Evolutionary conservation across 768 basidiomycete species (phyloP).

Genomic region (Pleurotus platypus): DNA sequence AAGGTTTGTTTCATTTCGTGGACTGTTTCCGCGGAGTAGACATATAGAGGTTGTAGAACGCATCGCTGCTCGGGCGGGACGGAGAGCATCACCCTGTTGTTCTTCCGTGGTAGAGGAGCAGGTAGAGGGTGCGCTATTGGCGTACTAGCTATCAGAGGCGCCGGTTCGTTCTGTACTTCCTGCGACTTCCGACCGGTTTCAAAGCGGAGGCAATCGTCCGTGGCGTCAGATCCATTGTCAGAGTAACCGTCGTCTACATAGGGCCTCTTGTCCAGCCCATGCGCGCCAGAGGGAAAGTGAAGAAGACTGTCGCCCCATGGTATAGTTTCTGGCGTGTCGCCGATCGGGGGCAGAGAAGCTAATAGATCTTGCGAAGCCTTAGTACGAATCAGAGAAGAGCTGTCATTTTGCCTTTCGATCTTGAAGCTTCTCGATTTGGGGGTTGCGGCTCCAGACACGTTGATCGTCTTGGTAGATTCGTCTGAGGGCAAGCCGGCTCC

Average conservation of each 20-base stretch:
- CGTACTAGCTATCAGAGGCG: neutral
- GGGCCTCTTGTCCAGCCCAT: neutral
- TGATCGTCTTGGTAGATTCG: neutral
- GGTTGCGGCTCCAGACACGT: neutral
- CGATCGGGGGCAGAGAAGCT: neutral
- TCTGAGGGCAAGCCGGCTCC: too few relatives aligned
- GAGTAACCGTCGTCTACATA: neutral
- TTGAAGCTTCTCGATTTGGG: neutral
- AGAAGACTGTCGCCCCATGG: constrained; percentile 3
- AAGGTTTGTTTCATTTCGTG: neutral
- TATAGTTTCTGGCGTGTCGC: neutral
- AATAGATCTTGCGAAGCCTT: neutral
- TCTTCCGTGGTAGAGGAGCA: neutral
- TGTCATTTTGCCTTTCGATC: neutral
- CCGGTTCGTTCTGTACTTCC: neutral
- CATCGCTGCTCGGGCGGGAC: neutral
- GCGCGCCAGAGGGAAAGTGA: neutral
- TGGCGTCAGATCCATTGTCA: neutral
- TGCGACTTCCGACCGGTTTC: neutral
- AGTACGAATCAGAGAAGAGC: neutral
- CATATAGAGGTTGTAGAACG: neutral
- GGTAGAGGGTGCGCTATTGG: neutral
- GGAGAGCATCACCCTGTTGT: neutral
- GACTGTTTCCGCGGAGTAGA: neutral
- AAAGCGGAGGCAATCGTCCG: neutral